Percentiles rank a stretch among this genome's conserved stretches.
These are phyloP conservation scores for Arthrobotrys sphaeroides DNA, from an alignment of 2,329 filamentous ascomycete species.

Conservation along the genomic window DNA sequence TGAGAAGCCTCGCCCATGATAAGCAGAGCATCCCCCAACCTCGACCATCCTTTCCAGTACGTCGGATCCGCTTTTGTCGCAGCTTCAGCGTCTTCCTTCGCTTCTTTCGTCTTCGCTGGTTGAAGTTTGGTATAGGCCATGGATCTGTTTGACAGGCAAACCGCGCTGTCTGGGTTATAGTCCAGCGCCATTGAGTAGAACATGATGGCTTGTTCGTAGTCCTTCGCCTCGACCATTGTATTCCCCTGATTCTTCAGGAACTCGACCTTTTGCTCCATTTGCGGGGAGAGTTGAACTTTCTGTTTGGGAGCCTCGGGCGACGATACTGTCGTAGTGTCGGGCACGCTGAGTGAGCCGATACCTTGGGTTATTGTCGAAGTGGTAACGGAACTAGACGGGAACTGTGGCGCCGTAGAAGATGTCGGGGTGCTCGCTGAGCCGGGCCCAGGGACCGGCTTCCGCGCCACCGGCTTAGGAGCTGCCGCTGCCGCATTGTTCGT, in stretches of 20 bases:
- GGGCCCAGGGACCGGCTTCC: slow-evolving; percentile 31
- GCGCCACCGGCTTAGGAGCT: slow-evolving; percentile 18
- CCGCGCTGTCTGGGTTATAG: slow-evolving; percentile 41
- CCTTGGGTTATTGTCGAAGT: background rate
- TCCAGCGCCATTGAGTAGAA: slow-evolving; percentile 50
- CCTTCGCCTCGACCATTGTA: slow-evolving; percentile 46
- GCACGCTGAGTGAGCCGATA: slow-evolving; percentile 17
- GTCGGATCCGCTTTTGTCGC: slow-evolving; percentile 43
- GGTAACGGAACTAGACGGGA: no score
- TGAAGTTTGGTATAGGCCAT: slow-evolving; percentile 44
- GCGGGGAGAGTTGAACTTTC: slow-evolving; percentile 14
- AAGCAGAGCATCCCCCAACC: slow-evolving; percentile 36
- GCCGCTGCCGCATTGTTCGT: background rate
- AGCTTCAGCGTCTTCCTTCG: slow-evolving; percentile 35
- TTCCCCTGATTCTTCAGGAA: slow-evolving; percentile 50
- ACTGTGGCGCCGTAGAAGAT: slow-evolving; percentile 11
- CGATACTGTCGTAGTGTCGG: background rate
- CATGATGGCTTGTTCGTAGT: slow-evolving; percentile 49
- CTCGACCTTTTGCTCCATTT: slow-evolving; percentile 49
- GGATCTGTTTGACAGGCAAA: slow-evolving; percentile 40
- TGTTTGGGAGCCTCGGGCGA: background rate
- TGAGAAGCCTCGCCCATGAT: slow-evolving; percentile 24
- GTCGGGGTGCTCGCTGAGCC: background rate
- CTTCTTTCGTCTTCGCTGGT: slow-evolving; percentile 43
- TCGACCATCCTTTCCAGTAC: slow-evolving; percentile 51